Evolutionary conservation across 306 rosid species (phyloP), one percentile per base, ranked within the genome.

Genomic region (Begonia fuchsioides): DNA sequence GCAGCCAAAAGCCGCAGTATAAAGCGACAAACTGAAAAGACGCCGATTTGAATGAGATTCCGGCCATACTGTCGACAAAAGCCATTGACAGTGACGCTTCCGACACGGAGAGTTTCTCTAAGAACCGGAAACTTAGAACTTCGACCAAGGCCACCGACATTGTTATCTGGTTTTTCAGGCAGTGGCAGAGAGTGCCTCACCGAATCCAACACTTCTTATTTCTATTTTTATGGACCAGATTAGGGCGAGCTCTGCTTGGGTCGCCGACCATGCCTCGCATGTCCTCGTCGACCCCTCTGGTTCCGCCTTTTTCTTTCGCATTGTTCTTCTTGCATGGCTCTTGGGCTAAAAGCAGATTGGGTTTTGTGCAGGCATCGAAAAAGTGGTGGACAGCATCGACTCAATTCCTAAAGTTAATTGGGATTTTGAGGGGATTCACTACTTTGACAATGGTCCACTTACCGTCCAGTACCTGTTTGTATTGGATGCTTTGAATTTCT

Each of bases 401-500:
- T 55, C 71, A 45, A 79, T 90, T 65, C 97, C 97, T 11, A 79
- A 72, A 67, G 90, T 90, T 32, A 68, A 70, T 43, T 90, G 97
- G 95, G 92, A 90, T 72, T 90, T 90, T 39, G 97, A 90, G 79
- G 97, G 97, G 74, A 90, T 90, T 79, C 97, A 90, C 62, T 90
- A 76, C 51, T 84, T 90, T 48, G 97, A 84, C 14, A 76, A 84
- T 52, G 95, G 95, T 12, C 97, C 95, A 3, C 83, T 84, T 60
- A 81, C 97, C 17, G 93, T 84, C 57, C 97, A 90, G 72, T 90
- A 84, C 69, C 67, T 90, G 53, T 63, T 90, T 53, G 97, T 90
- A 9, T 54, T 84, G 66, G 95, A 90, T 58, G 87, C 95, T 71
- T 43, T 90, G 55, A 90, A 90, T 65, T 90, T 90, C 68, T 90